Evolutionary conservation across 805 yeast species (phyloP).

Genomic region (Candida michaelii): DNA sequence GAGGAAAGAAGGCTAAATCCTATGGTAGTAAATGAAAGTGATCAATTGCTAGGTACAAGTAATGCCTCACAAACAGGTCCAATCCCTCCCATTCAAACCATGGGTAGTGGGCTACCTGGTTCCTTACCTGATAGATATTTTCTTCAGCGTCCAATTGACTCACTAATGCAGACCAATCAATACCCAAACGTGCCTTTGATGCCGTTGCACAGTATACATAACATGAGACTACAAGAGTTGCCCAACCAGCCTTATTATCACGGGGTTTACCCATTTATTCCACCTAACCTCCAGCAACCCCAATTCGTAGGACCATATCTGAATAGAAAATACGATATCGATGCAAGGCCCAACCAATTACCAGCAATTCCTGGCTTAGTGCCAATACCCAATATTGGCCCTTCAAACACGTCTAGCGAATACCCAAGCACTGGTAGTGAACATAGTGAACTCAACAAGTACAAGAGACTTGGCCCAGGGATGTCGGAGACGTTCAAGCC

Average conservation of each 20-base stretch:
- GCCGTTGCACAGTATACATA: slow-evolving; percentile 1
- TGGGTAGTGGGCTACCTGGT: too few relatives aligned
- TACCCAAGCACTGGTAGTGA: neutral
- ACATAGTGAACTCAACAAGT: neutral
- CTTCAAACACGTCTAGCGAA: neutral
- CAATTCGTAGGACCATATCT: slow-evolving; percentile 11
- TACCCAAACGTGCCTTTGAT: slow-evolving; percentile 1
- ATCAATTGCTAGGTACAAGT: neutral
- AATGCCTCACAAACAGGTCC: too few relatives aligned
- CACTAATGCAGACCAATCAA: neutral
- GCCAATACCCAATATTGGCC: neutral
- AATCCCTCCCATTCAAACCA: too few relatives aligned
- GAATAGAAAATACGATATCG: slow-evolving; percentile 8
- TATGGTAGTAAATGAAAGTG: slow-evolving; percentile 1
- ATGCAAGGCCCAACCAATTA: neutral
- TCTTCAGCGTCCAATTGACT: neutral
- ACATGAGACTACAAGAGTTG: neutral
- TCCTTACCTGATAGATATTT: neutral
- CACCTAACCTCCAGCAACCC: slow-evolving; percentile 1
- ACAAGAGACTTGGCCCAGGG: neutral
- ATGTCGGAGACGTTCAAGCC: slow-evolving; percentile 28
- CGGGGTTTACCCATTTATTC: neutral
- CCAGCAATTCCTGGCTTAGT: neutral
- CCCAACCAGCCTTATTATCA: neutral
- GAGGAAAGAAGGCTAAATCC: slow-evolving; percentile 7